A percentile compares a stretch with the other conserved stretches of the same genome.
These are phyloP conservation scores for Amorphotheca resinae DNA, from an alignment of 495 filamentous ascomycete genomes.

Conservation along the genomic window DNA sequence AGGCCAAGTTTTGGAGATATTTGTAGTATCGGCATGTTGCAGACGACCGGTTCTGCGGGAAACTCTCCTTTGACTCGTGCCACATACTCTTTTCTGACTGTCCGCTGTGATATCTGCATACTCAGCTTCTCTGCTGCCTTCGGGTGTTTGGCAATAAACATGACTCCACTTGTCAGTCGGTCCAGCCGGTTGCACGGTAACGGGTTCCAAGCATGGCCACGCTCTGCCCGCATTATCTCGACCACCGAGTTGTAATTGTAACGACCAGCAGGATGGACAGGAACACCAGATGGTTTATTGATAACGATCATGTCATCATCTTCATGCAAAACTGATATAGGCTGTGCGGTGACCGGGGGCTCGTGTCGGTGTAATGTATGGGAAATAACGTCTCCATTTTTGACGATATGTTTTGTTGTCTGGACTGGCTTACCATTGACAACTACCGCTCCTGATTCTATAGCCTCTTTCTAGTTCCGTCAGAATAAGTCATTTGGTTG, in stretches of 20 bases:
- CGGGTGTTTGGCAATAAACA: constrained; percentile 86
- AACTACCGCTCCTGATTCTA: constrained; percentile 59
- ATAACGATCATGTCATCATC: constrained; percentile 87
- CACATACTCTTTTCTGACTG: constrained; percentile 86
- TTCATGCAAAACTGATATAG: constrained; percentile 76
- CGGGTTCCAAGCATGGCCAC: constrained; percentile 55
- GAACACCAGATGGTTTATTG: constrained; percentile 89
- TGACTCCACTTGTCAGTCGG: constrained; percentile 83
- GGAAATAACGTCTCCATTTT: constrained; percentile 75
- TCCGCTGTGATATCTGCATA: constrained; percentile 55
- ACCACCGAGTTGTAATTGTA: constrained; percentile 91
- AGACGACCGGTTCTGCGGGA: constrained; percentile 70
- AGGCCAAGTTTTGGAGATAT: constrained; percentile 92
- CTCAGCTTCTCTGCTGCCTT: constrained; percentile 68
- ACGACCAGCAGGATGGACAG: constrained; percentile 86
- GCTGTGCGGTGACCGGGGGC: constrained; percentile 71
- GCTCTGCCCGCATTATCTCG: constrained; percentile 80
- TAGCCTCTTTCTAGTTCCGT: constrained; percentile 52
- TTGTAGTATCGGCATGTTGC: constrained; percentile 84
- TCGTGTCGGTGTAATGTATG: constrained; percentile 95
- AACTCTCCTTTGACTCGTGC: constrained; percentile 86
- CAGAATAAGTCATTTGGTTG: constrained; percentile 3
- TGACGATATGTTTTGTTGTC: constrained; percentile 42
- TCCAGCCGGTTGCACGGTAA: constrained; percentile 89
- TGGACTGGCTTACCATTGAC: constrained; percentile 55